These are phyloP conservation scores for Barnettozyma vustinii DNA, from an alignment of 805 yeast genomes.

Conservation along the genomic window DNA sequence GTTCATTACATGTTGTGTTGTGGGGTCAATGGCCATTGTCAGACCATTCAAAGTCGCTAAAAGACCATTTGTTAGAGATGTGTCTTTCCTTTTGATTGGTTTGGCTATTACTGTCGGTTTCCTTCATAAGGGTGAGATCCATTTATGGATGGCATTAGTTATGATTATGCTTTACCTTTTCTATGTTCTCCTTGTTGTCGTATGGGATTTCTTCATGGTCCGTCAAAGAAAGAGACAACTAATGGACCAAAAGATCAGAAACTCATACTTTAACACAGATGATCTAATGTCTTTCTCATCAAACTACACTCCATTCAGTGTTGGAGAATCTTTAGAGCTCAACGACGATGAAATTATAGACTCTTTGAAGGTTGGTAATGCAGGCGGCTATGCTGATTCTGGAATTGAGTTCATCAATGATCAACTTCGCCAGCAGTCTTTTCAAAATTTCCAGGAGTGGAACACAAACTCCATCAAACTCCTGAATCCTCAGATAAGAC, in stretches of 20 bases:
- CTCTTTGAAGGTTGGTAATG: slow-evolving; percentile 2
- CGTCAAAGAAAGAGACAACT: slow-evolving; percentile 15
- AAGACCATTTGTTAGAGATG: slow-evolving; percentile 36
- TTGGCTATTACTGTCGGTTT: slow-evolving; percentile 46
- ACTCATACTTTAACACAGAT: slow-evolving; percentile 8
- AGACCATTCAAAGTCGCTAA: slow-evolving; percentile 58
- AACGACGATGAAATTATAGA: slow-evolving; percentile 21
- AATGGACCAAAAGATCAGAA: slow-evolving; percentile 22
- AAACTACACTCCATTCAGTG: slow-evolving; percentile 7
- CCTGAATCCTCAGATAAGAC: slow-evolving; percentile 17
- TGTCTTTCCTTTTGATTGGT: slow-evolving; percentile 47
- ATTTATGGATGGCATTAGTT: slow-evolving; percentile 45
- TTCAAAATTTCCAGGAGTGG: slow-evolving; percentile 6
- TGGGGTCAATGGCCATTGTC: slow-evolving; percentile 72
- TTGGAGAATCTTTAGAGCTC: slow-evolving; percentile 17
- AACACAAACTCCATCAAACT: slow-evolving; percentile 7
- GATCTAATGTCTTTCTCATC: slow-evolving; percentile 5
- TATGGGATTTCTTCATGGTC: slow-evolving; percentile 21
- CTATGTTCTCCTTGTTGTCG: slow-evolving; percentile 49
- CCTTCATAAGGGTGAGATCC: slow-evolving; percentile 54
- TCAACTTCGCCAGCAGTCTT: slow-evolving; percentile 6
- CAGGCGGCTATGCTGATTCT: slow-evolving; percentile 3
- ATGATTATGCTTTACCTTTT: slow-evolving; percentile 51
- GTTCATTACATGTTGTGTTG: slow-evolving; percentile 76
- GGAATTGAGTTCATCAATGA: slow-evolving; percentile 10